Evolutionary conservation across 768 basidiomycete genomes (phyloP), one percentile per base, ranked within the genome.

Genomic region (Collybiopsis confluens): DNA sequence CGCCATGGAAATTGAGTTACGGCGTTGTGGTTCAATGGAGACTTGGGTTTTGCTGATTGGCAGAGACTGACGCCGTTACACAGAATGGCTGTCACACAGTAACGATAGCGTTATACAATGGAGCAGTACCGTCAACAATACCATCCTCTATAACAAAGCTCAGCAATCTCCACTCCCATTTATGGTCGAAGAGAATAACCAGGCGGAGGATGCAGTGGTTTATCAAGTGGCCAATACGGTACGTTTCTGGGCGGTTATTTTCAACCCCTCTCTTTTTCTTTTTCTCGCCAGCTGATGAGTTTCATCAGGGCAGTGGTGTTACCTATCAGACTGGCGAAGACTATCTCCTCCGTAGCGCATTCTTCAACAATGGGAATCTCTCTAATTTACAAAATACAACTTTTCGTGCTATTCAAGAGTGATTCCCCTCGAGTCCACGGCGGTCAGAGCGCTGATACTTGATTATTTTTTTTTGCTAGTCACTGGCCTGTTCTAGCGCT

Each of bases 201-300:
- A 73, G 49, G 77, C 79, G 15, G 72, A 79, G 62, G 80, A 83
- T 65, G 74, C 74, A 9, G 68, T 69, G 2, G 72, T 72, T 0
- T 79, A 74, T 60, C 77, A 78, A 58, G 54, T 45, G 8, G 24
- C 52, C 7, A 58, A 57, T 3, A 65, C 61, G 46, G 77, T 75
- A 52, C 4, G 1, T 3, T 21, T 36, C 35, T 30, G 28, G 28
- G 26, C 45, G 4, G 15, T 5, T 11, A 20, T 1, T 3, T 20
- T n/a, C n/a, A n/a, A n/a, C n/a, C n/a, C n/a, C n/a, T n/a, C n/a
- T n/a, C n/a, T n/a, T n/a, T n/a, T n/a, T n/a, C n/a, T 16, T 6
- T 33, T 62, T 27, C 58, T 26, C 16, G 23, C 26, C 37, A 18
- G 45, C 21, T 9, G 27, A 4, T 20, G 24, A 26, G n/a, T 36